Percentiles rank a stretch among this genome's conserved stretches.
Evolutionary conservation across 495 filamentous ascomycete genomes (phyloP).

Genomic region (Podospora anserina): DNA sequence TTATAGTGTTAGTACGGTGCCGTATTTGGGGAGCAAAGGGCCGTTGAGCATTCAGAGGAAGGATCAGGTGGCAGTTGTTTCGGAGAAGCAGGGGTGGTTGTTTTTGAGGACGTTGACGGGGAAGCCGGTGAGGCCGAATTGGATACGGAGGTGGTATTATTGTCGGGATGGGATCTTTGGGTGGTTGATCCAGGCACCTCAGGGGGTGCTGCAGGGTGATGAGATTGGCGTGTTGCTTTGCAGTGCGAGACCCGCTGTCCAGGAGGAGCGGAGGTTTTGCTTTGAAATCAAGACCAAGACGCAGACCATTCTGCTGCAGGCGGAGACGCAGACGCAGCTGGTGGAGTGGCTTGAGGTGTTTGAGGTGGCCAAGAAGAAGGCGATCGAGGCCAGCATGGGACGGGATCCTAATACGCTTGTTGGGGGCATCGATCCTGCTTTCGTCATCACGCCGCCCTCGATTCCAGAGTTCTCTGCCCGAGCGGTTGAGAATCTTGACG

Average conservation of each 20-base stretch:
- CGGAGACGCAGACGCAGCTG: slow-evolving; percentile 85
- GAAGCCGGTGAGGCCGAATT: slow-evolving; percentile 81
- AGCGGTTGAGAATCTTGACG: slow-evolving; percentile 62
- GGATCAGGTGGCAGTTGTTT: slow-evolving; percentile 42
- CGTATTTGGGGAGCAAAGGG: slow-evolving; percentile 72
- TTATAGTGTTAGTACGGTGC: slow-evolving; percentile 81
- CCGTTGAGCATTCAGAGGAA: slow-evolving; percentile 54
- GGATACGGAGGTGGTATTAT: slow-evolving; percentile 93
- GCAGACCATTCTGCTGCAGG: slow-evolving; percentile 81
- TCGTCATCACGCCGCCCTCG: slow-evolving; percentile 83
- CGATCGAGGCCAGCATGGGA: slow-evolving; percentile 73
- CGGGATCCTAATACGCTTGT: slow-evolving; percentile 53
- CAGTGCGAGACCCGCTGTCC: slow-evolving; percentile 81
- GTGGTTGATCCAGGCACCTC: slow-evolving; percentile 82
- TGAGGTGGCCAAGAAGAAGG: slow-evolving; percentile 87
- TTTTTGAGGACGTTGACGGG: slow-evolving; percentile 77
- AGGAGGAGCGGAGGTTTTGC: slow-evolving; percentile 92
- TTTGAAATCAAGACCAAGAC: slow-evolving; percentile 99
- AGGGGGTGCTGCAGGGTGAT: slow-evolving; percentile 91
- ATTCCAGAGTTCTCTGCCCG: slow-evolving; percentile 87
- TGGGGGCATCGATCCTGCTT: slow-evolving; percentile 74
- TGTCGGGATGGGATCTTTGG: slow-evolving; percentile 94
- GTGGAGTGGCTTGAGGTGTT: slow-evolving; percentile 91
- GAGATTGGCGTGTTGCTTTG: slow-evolving; percentile 94
- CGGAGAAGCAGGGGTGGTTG: slow-evolving; percentile 94